phyloP scores from a whole-genome alignment of 2,329 filamentous ascomycete species.

The Talaromyces sp. region DNA sequence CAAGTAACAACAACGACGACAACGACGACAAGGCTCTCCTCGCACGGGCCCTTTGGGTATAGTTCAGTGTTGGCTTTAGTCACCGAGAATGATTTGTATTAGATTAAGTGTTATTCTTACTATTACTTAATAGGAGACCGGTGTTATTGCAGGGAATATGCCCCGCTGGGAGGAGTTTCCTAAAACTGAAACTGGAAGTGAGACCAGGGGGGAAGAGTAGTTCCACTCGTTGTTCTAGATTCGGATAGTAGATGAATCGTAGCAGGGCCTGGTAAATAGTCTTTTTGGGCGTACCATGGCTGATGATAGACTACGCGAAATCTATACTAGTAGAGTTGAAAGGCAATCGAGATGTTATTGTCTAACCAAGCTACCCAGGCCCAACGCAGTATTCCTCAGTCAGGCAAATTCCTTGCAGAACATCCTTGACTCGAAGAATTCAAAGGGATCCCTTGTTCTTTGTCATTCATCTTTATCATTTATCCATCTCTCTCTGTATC shows the following conservation, averaged over 20 bases:
- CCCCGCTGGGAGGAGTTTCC: too few species aligned
- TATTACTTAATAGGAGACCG: background rate
- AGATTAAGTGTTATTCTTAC: background rate
- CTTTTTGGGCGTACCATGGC: background rate
- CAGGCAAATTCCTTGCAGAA: too few species aligned
- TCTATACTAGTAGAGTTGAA: background rate
- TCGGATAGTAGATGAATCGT: background rate
- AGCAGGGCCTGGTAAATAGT: background rate
- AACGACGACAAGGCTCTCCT: background rate
- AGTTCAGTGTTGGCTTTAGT: background rate
- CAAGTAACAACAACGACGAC: background rate
- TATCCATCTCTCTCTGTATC: background rate
- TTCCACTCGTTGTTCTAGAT: background rate
- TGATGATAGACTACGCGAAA: background rate
- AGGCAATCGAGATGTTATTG: background rate
- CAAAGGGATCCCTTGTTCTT: background rate
- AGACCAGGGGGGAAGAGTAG: background rate
- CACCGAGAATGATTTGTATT: background rate
- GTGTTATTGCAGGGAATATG: background rate
- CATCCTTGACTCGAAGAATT: background rate
- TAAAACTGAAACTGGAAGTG: too few species aligned
- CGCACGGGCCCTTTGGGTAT: background rate
- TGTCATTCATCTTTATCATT: background rate
- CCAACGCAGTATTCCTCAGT: background rate
- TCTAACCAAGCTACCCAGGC: background rate